Conservation (phyloP, 2,329 filamentous ascomycete species). For the Myriosclerotinia duriaeana region DNA sequence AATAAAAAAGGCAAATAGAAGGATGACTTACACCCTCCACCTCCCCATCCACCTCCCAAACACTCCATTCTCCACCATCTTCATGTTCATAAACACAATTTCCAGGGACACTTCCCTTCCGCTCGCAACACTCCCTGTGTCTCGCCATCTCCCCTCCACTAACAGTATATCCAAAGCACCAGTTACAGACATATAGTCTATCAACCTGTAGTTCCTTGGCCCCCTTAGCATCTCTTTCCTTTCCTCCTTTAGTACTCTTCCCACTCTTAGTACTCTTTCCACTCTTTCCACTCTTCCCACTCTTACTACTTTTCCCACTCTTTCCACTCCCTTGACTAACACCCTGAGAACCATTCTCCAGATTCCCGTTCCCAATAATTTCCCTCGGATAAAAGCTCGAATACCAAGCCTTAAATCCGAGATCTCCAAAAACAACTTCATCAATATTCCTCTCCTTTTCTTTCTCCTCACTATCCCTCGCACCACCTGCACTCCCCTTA, state of each 20-base stretch:
- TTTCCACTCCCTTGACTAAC: constrained; percentile 16
- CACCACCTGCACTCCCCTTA: background rate
- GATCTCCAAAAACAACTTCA: constrained; percentile 79
- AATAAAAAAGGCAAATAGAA: background rate
- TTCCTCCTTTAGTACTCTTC: constrained; percentile 1
- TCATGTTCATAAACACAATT: constrained; percentile 67
- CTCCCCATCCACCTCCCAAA: constrained; percentile 92
- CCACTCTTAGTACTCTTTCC: constrained; percentile 2
- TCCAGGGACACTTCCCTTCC: constrained; percentile 57
- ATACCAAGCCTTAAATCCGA: constrained; percentile 88
- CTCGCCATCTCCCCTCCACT: constrained; percentile 58
- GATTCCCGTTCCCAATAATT: constrained; percentile 52
- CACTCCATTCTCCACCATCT: constrained; percentile 61
- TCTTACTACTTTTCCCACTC: constrained; percentile 5
- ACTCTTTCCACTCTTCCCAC: constrained; percentile 7
- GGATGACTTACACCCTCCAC: constrained; percentile 62
- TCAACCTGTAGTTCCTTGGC: constrained; percentile 50
- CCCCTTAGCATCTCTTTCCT: constrained; percentile 11
- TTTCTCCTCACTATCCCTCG: background rate
- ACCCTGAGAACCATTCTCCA: background rate
- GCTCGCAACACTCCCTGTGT: constrained; percentile 59
- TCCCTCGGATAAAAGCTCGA: constrained; percentile 85
- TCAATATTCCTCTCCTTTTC: constrained; percentile 71
- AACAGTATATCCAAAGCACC: constrained; percentile 89
- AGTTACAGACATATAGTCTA: constrained; percentile 80